A percentile compares a stretch with the other conserved stretches of the same genome.
These are phyloP conservation scores for Carex parvula DNA, from an alignment of 176 grass and related monocot species.

Conservation along the genomic window DNA sequence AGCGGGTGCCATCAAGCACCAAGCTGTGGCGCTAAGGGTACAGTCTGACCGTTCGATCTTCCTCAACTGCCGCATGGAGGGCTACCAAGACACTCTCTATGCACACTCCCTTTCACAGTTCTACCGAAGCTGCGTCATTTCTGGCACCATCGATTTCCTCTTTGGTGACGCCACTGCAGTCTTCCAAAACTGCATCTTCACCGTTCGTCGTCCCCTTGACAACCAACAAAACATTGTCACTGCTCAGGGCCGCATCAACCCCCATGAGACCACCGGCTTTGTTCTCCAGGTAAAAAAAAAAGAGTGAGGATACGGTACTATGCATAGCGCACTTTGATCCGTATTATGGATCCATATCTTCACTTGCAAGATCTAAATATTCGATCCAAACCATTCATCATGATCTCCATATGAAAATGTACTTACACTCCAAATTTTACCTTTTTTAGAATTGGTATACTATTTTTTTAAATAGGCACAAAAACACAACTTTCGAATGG, in stretches of 20 bases:
- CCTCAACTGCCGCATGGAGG: slow-evolving; percentile 86
- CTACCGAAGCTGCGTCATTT: slow-evolving; percentile 80
- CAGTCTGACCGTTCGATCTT: slow-evolving; percentile 73
- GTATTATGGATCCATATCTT: too few species aligned
- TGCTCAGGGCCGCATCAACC: slow-evolving; percentile 68
- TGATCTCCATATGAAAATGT: too few species aligned
- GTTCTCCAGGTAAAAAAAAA: slow-evolving; percentile 45
- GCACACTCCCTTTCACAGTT: slow-evolving; percentile 78
- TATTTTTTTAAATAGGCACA: too few species aligned
- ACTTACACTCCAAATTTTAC: too few species aligned
- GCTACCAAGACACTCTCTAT: slow-evolving; percentile 92
- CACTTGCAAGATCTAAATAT: too few species aligned
- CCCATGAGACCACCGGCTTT: slow-evolving; percentile 73
- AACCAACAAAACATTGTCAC: slow-evolving; percentile 88
- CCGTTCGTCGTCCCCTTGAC: slow-evolving; percentile 58
- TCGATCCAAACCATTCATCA: too few species aligned
- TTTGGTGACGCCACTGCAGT: slow-evolving; percentile 83
- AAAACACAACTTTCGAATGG: too few species aligned
- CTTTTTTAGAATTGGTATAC: too few species aligned
- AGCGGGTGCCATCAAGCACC: slow-evolving; percentile 67
- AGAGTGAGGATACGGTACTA: too few species aligned
- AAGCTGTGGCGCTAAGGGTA: slow-evolving; percentile 79
- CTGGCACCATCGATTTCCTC: slow-evolving; percentile 84
- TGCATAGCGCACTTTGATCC: too few species aligned
- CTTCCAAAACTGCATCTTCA: slow-evolving; percentile 85